Evolutionary conservation across 1,284 basidiomycete genomes (phyloP).

Genomic region (Phylloboletellus chloephorus): DNA sequence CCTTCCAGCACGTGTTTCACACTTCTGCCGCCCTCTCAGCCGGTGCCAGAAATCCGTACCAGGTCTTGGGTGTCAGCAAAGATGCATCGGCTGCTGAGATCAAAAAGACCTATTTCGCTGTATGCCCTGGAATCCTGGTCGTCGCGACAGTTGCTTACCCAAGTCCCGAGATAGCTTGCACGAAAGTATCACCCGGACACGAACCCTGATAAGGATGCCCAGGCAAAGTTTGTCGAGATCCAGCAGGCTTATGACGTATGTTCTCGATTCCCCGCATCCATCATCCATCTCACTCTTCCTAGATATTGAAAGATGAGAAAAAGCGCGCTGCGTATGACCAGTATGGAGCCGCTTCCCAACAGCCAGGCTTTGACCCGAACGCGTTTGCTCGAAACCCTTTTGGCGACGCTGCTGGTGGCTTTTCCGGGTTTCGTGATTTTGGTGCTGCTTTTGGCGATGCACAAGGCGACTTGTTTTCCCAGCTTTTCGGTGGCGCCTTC

Average conservation of each 20-base stretch:
- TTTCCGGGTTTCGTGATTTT: conserved; percentile 67
- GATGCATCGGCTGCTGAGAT: conserved; percentile 87
- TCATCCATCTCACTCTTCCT: conserved; percentile 18
- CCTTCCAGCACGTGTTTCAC: conserved; percentile 68
- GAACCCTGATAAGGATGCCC: conserved; percentile 87
- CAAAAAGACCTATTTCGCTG: conserved; percentile 95
- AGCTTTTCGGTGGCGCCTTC: conserved; percentile 74
- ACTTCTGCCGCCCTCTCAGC: conserved; percentile 52
- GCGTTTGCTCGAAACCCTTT: conserved; percentile 50
- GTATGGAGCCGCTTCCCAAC: conserved; percentile 91
- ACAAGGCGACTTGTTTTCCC: conserved; percentile 77
- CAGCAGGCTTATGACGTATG: conserved; percentile 95
- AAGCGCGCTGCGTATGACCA: conserved; percentile 92
- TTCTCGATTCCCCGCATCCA: conserved; percentile 19
- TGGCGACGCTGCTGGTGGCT: conserved; percentile 54
- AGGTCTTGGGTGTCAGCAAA: conserved; percentile 81
- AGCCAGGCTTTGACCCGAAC: conserved; percentile 90
- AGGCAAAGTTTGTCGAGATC: conserved; percentile 94
- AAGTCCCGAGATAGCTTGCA: conserved; percentile 63
- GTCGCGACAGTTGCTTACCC: conserved; percentile 7
- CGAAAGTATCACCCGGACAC: conserved; percentile 98
- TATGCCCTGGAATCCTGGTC: conserved; percentile 36
- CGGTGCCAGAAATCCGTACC: conserved; percentile 83
- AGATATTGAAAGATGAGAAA: conserved; percentile 92
- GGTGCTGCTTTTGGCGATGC: conserved; percentile 60